Evolutionary conservation across 176 grass and related monocot genomes (phyloP).

Genomic region (Phoenix dactylifera): DNA sequence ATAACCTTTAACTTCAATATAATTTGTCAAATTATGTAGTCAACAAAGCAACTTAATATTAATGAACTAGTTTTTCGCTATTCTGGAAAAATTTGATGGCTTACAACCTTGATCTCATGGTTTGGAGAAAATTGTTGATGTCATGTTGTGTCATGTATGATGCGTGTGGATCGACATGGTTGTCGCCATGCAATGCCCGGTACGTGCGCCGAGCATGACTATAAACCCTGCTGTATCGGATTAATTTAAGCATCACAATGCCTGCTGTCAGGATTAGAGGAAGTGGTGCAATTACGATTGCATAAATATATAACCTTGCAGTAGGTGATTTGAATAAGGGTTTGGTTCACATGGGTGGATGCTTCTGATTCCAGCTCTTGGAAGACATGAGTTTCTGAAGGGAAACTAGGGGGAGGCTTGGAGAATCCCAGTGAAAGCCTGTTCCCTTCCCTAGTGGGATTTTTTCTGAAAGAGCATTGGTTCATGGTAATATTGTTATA

Average conservation of each 20-base stretch:
- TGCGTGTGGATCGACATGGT: not conserved
- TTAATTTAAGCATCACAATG: slow-evolving; percentile 4
- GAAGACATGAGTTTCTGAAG: not conserved
- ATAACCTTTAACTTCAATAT: too few relatives aligned
- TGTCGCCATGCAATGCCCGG: not conserved
- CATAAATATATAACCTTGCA: not conserved
- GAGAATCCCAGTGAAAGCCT: slow-evolving; percentile 1
- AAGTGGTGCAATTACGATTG: not conserved
- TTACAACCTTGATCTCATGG: too few relatives aligned
- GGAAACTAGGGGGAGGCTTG: not conserved
- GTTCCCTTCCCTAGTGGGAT: not conserved
- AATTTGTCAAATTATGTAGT: too few relatives aligned
- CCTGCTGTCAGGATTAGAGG: not conserved
- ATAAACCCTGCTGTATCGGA: not conserved
- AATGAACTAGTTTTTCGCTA: too few relatives aligned
- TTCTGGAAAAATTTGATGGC: too few relatives aligned
- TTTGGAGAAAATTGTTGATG: not conserved
- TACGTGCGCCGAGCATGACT: not conserved
- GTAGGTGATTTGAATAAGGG: not conserved
- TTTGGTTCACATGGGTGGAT: slow-evolving; percentile 3
- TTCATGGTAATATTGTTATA: not conserved
- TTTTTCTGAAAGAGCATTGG: not conserved
- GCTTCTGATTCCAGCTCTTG: not conserved
- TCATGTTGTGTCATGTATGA: not conserved
- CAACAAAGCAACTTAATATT: too few relatives aligned